A percentile compares a stretch with the other conserved stretches of the same genome.
Evolutionary conservation across 2,329 filamentous ascomycete species (phyloP).

Genomic region (Xylogone sp.): DNA sequence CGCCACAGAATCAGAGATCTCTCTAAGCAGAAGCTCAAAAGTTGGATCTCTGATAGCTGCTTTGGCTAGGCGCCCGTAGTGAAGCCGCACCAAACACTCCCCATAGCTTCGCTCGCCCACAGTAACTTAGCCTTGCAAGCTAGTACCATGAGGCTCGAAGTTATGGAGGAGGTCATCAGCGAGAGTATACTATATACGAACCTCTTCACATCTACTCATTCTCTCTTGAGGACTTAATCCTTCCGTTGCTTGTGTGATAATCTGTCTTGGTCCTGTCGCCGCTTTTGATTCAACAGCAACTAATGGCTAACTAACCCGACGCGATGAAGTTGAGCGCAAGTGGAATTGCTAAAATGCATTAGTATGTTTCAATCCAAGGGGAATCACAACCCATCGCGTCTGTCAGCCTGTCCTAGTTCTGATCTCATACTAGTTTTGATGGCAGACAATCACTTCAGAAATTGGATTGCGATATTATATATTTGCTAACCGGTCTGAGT

Average conservation of each 20-base stretch:
- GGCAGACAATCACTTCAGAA: background rate
- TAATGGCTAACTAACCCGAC: constrained; percentile 69
- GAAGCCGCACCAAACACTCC: constrained; percentile 47
- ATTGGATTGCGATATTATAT: constrained; percentile 5
- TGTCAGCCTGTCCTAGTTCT: background rate
- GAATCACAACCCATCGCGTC: background rate
- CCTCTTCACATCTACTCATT: constrained; percentile 29
- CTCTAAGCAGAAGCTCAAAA: constrained; percentile 24
- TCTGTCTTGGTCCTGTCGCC: constrained; percentile 49
- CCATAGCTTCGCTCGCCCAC: background rate
- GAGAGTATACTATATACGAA: constrained; percentile 27
- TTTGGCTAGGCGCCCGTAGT: constrained; percentile 80
- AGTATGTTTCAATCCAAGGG: constrained; percentile 12
- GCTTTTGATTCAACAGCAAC: constrained; percentile 45
- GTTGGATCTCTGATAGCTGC: constrained; percentile 48
- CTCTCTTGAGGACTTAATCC: constrained; percentile 13
- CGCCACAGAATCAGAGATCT: constrained; percentile 21
- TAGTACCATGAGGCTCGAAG: background rate
- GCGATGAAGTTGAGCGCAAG: constrained; percentile 87
- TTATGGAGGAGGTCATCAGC: background rate
- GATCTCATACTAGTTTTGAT: background rate
- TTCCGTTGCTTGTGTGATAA: constrained; percentile 16
- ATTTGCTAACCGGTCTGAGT: constrained; percentile 73
- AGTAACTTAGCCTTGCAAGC: background rate
- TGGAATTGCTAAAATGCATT: constrained; percentile 57